These are phyloP conservation scores for Drechslerella coelobrocha DNA, from an alignment of 2,329 filamentous ascomycete genomes.

Conservation along the genomic window DNA sequence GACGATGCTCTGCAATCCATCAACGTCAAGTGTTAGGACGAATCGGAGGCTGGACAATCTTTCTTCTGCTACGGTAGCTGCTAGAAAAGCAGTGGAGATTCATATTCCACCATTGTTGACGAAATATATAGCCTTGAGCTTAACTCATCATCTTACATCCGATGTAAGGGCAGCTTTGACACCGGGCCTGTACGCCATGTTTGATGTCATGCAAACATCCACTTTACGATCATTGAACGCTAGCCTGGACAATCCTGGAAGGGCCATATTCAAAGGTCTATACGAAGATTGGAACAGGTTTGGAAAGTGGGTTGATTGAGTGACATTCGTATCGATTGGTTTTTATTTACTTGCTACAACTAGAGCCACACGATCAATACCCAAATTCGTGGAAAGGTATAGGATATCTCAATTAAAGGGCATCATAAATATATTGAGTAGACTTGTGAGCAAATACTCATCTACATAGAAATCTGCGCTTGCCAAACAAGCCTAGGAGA, in stretches of 20 bases:
- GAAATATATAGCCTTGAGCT: conserved; percentile 31
- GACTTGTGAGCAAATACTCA: too few relatives aligned
- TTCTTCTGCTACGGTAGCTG: conserved; percentile 37
- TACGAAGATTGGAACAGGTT: conserved; percentile 49
- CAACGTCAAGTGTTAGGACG: conserved; percentile 41
- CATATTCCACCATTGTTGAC: conserved; percentile 33
- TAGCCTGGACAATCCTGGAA: conserved; percentile 37
- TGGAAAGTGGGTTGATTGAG: conserved; percentile 40
- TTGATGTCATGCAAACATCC: conserved; percentile 42
- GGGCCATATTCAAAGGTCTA: conserved; percentile 39
- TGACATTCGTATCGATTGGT: neutral
- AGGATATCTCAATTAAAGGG: too few relatives aligned
- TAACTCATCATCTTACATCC: conserved; percentile 27
- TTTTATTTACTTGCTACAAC: neutral
- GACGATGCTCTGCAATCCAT: conserved; percentile 48
- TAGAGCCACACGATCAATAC: too few relatives aligned
- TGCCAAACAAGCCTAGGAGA: too few relatives aligned
- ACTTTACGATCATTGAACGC: conserved; percentile 37
- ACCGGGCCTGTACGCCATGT: conserved; percentile 43
- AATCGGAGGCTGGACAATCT: conserved; percentile 35
- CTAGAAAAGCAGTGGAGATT: conserved; percentile 30
- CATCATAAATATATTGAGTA: too few relatives aligned
- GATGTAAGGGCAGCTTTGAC: conserved; percentile 35
- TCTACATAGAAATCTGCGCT: too few relatives aligned
- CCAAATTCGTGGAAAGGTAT: too few relatives aligned